Base-by-base conservation (phyloP, 2,329 filamentous ascomycete species). In the Claviceps lovelessii region DNA sequence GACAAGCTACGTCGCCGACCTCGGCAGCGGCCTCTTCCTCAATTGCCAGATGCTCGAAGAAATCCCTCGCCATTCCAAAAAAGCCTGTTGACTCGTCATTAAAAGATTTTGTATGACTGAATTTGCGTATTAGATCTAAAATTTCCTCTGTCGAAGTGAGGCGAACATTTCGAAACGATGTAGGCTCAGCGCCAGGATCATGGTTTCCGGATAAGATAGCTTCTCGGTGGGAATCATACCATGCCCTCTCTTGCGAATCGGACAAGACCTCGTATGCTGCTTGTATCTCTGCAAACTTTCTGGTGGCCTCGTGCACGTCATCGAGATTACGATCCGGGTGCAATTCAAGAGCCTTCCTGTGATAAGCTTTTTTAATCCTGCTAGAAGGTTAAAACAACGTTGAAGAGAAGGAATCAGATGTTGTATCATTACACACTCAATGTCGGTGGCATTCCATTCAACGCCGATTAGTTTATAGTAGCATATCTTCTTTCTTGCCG, bases 141-240 rank as follows among this genome's bases (percentile, higher is more conserved):
- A 98, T 81, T 61, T 96, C 88, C 50, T 89, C 83, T 13, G 88
- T 79, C 2, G 86, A 88, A 8, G 88, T 95, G 58, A 94, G 76
- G 52, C 80, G 81, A 58, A 88, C 78, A 65, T 89, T 84, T 60
- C 84, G 71, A 60, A 75, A 78, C 48, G 85, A 82, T 60, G 81
- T 82, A 54, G 80, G 74, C 41, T 75, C 76, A 49, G 72, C 70
- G 23, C 68, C 70, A 33, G 68, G 68, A 37, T 66, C 60, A 54
- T 83, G 80, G 55, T 80, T 76, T 44, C 84, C 85, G 35, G 80
- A 79, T 58, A 97, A 73, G 58, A 97, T 94, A 52, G 86, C 83
- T 61, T 90, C 84, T 57, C 89, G 85, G 66, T 98, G 93, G 3
- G 90, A 90, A 70, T 98, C 91, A 72, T 98, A 98, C 93, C 93